Base-by-base conservation (phyloP, 2,329 filamentous ascomycete species). In the Claviceps quebecensis region DNA sequence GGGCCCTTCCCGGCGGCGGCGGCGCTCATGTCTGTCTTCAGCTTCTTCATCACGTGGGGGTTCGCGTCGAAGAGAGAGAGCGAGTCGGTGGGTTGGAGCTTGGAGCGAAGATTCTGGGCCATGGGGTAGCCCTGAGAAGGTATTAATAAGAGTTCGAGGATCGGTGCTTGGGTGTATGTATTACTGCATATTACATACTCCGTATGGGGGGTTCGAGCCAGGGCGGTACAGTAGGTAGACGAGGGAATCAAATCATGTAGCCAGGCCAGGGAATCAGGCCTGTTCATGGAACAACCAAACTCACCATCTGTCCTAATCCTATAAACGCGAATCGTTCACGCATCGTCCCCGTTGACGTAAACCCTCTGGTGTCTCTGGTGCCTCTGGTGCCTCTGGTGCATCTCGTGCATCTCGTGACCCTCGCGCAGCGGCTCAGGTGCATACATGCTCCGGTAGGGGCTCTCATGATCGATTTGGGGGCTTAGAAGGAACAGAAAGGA, bases 261-360 rank as follows among this genome's bases (percentile, higher is more conserved):
- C 29, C 29, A 34, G 29, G 29, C 29, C 29, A 34, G 29, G 9
- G 9, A 34, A 11, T 34, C 29, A 4, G 29, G 29, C 9, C 29
- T 34, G 11, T 3, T 11, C 29, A 34, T 9, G 29, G 29, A 34
- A 34, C 29, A 11, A 5, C 1, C 4, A 40, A n/a, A 59, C 70
- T 34, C 66, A 80, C 77, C 78, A 81, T 81, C 56, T 80, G 77
- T 5, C 78, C 78, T 14, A 81, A 64, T 14, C 78, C 78, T 51
- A 81, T 72, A 58, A 81, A 81, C 59, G 72, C 77, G 65, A 80
- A 81, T 45, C 65, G 73, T 45, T 79, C 74, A 50, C 74, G 59
- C 53, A 73, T 66, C 29, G 66, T 61, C 11, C 72, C 52, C 48
- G 77, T 72, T 9, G 67, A 69, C 19, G 75, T 72, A 60, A 81